Base-by-base conservation (phyloP, 352 stramenopile species). In the Albugo candida region DNA sequence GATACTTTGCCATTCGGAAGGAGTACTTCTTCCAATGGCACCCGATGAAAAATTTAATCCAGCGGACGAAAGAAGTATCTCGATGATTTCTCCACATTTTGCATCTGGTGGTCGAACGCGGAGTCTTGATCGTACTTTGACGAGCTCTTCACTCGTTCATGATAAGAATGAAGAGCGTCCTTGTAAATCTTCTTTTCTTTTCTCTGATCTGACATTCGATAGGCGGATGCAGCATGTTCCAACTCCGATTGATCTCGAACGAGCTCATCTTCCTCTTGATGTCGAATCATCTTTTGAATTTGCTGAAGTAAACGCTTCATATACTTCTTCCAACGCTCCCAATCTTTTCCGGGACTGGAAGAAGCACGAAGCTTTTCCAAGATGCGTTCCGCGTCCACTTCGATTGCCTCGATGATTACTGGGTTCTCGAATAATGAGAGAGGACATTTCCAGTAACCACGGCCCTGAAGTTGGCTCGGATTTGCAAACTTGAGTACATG, bases 111-210 rank as follows among this genome's bases (percentile, higher is more conserved):
- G 18, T 53, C 48, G 34, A 53, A 47, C 27, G 37, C 48, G 20
- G 48, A 42, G 48, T 53, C 48, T 50, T 53, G 48, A 19, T 50
- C 47, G 38, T 40, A 49, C 20, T 53, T 41, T 19, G 34, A 49
- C n/a, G 48, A 42, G 0, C 48, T 12, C 48, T 19, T 38, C 17
- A 50, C 48, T 1, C 40, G 47, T 16, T 53, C 48, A 34, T 53
- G 47, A 44, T 46, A 53, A 18, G 20, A 13, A 20, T 36, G n/a
- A n/a, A 39, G 21, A 0, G 49, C 48, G 8, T 42, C 49, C 1
- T 37, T 24, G 2, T 46, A 48, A 0, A 17, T 19, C 8, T 8
- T 24, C 17, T 24, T 24, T 8, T 43, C 3, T 24, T 8, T 10
- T 10, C 8, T 8, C 8, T 24, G 20, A 1, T 14, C n/a, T 13